phyloP scores from a whole-genome alignment of 257 asterid species.

The Solanum sejunctum region DNA sequence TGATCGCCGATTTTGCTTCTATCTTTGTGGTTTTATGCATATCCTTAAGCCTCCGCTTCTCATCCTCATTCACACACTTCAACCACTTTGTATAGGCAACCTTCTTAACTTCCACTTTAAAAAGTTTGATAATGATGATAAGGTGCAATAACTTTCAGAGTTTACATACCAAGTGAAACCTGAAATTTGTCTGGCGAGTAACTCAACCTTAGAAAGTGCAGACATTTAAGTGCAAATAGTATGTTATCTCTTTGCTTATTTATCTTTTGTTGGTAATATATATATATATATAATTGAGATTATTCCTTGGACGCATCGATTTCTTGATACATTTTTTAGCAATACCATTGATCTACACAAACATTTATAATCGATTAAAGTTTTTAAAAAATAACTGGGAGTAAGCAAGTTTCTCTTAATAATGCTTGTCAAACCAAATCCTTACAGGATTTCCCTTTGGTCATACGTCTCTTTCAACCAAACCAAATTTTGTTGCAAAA shows the following conservation, averaged over 20 bases:
- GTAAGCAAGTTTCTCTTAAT: not conserved
- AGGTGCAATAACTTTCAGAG: not conserved
- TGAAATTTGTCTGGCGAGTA: not conserved
- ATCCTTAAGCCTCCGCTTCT: too few relatives aligned
- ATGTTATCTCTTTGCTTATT: not conserved
- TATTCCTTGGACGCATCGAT: not conserved
- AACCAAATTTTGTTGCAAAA: slow-evolving; percentile 76
- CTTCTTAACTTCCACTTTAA: not conserved
- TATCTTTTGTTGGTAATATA: not conserved
- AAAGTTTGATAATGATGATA: not conserved
- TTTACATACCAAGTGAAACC: not conserved
- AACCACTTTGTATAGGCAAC: too few relatives aligned
- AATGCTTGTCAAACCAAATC: not conserved
- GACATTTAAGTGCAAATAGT: not conserved
- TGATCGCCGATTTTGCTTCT: too few relatives aligned
- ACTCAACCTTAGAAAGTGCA: not conserved
- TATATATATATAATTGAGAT: not conserved
- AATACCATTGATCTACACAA: not conserved
- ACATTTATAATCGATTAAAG: not conserved
- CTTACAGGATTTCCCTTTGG: slow-evolving; percentile 90
- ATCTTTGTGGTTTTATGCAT: too few relatives aligned
- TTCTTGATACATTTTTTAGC: not conserved
- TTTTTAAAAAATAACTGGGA: not conserved
- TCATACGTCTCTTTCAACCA: slow-evolving; percentile 67
- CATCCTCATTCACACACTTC: too few relatives aligned